Percentiles rank a stretch among this genome's conserved stretches.
Evolutionary conservation across 805 yeast species (phyloP).

Genomic region (Metschnikowia colocasiae): DNA sequence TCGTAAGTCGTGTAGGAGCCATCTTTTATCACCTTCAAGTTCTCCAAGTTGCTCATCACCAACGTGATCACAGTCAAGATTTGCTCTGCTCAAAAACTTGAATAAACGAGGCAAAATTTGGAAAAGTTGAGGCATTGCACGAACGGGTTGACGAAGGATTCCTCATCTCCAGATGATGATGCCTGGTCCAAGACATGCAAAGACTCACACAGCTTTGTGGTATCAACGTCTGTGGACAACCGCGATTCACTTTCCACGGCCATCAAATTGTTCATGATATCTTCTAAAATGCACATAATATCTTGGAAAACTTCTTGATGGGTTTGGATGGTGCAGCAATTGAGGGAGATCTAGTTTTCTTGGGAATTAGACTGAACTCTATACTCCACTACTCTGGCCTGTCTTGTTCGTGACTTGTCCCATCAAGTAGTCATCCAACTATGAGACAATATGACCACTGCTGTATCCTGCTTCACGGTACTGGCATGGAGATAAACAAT

Average conservation of each 20-base stretch:
- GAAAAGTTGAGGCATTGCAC: slow-evolving; percentile 77
- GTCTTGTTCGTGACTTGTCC: no score
- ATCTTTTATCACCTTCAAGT: slow-evolving; percentile 69
- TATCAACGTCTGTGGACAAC: slow-evolving; percentile 32
- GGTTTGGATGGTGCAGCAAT: slow-evolving; percentile 32
- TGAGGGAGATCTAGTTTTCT: slow-evolving; percentile 29
- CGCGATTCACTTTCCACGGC: slow-evolving; percentile 65
- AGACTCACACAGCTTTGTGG: slow-evolving; percentile 65
- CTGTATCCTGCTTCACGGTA: no score
- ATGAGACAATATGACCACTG: no score
- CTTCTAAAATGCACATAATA: slow-evolving; percentile 67
- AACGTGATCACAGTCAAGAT: slow-evolving; percentile 72
- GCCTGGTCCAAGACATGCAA: slow-evolving; percentile 67
- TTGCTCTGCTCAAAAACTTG: slow-evolving; percentile 70
- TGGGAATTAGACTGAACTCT: no score
- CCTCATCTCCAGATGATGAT: slow-evolving; percentile 47
- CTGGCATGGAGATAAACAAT: no score
- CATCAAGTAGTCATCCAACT: no score
- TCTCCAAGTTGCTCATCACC: slow-evolving; percentile 74
- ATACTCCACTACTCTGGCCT: no score
- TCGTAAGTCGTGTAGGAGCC: slow-evolving; percentile 72
- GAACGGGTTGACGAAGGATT: slow-evolving; percentile 65
- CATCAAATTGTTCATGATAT: slow-evolving; percentile 71
- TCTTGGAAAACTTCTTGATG: slow-evolving; percentile 36
- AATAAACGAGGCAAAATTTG: slow-evolving; percentile 82